Evolutionary conservation across 1,284 basidiomycete genomes (phyloP).

Genomic region (Apiotrichum mycotoxinovorans): DNA sequence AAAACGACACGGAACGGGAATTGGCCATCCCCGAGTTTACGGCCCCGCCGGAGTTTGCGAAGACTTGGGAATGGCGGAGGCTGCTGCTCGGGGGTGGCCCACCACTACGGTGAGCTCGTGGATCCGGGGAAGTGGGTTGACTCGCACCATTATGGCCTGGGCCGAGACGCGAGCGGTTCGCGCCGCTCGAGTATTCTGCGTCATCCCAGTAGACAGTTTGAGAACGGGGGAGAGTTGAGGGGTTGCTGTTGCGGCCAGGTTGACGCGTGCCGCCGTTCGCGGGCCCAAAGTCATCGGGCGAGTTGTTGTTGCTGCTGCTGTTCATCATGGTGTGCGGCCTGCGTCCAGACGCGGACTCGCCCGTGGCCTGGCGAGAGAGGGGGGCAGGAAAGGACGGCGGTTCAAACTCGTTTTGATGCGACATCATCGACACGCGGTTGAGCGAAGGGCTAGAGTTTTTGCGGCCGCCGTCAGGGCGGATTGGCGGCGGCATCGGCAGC

Average conservation of each 20-base stretch:
- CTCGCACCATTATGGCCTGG: constrained; percentile 5
- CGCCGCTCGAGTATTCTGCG: constrained; percentile 26
- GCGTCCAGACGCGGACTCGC: constrained; percentile 11
- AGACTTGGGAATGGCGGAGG: constrained; percentile 19
- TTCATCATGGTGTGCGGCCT: constrained; percentile 4
- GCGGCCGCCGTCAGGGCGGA: constrained; percentile 11
- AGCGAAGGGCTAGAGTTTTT: constrained; percentile 15
- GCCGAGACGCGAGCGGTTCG: background rate
- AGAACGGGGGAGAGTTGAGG: constrained; percentile 26
- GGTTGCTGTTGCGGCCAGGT: constrained; percentile 2
- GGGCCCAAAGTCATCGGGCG: constrained; percentile 5
- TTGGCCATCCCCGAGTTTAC: background rate
- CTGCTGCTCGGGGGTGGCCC: constrained; percentile 17
- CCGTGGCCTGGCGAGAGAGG: constrained; percentile 15
- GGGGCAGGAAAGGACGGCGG: constrained; percentile 21
- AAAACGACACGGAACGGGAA: constrained; percentile 21
- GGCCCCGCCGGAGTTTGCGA: constrained; percentile 11
- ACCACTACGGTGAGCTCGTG: constrained; percentile 4
- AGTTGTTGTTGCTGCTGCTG: background rate
- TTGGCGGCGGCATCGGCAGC: constrained; percentile 22
- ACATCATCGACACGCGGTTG: constrained; percentile 14
- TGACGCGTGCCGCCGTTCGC: constrained; percentile 8
- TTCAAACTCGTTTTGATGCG: constrained; percentile 8
- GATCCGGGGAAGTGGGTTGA: constrained; percentile 3
- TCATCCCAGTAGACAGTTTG: constrained; percentile 48